Base-by-base conservation (phyloP, 1,284 basidiomycete species). In the Malassezia slooffiae region DNA sequence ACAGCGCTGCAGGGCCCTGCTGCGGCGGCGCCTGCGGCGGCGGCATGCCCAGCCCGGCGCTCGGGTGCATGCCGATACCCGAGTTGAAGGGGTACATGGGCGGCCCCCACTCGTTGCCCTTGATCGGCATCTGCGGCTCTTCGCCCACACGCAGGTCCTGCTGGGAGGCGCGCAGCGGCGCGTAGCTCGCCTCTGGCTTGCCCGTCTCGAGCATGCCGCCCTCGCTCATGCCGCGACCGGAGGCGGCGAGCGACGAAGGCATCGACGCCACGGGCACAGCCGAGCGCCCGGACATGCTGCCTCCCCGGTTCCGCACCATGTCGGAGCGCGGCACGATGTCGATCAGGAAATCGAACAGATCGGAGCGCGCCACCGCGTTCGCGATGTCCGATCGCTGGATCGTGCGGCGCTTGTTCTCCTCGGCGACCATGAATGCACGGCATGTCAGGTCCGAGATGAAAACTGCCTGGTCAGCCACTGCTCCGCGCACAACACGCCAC, bases 391-490 rank as follows among this genome's bases (percentile, higher is more conserved):
- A 59, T 15, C 59, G 55, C 52, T 61, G 60, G 28, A 70, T 59
- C 3, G 66, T 70, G 22, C 66, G 45, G 17, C 67, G 57, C 51
- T 62, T 61, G 40, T 62, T 56, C 32, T 64, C 60, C 35, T 61
- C 62, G 1, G 67, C 66, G 22, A 69, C 57, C 35, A 67, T 38
- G 39, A 64, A 70, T 1, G 67, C 64, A 2, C 67, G 57, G 30
- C 59, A 64, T 5, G 68, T 70, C 22, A 68, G 50, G 34, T 70
- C 67, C 4, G 65, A 60, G 41, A 70, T 67, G 38, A 70, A 67
- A 35, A 70, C 60, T 57, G 41, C 11, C 21, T 20, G n/a, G n/a
- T n/a, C n/a, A n/a, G n/a, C n/a, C n/a, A n/a, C n/a, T n/a, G 38
- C 10, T 5, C 13, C 27, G 5, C 27, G 15, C 15, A 30, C 21